phyloP scores from a whole-genome alignment of 78 protist genomes.

The Planoprotostelium fungivorum region DNA sequence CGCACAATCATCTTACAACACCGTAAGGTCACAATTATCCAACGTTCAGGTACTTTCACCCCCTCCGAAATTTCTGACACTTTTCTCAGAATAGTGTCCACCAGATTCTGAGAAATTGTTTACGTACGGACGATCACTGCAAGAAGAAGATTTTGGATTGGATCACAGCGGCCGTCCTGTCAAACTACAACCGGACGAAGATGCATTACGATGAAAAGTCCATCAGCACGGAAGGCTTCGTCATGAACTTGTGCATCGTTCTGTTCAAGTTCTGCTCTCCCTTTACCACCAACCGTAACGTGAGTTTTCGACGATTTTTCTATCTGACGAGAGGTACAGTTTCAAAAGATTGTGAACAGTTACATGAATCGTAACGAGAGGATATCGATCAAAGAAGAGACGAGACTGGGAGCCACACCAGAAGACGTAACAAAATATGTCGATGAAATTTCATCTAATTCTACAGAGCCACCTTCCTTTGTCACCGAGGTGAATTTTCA shows the following conservation, averaged over 20 bases:
- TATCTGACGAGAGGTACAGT: background rate
- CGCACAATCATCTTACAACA: background rate
- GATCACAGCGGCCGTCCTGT: background rate
- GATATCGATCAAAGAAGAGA: background rate
- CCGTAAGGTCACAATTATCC: background rate
- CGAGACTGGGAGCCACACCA: background rate
- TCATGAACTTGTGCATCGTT: constrained; percentile 24
- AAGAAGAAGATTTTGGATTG: background rate
- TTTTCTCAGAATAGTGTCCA: background rate
- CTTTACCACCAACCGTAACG: background rate
- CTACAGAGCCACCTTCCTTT: background rate
- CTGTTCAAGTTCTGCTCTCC: constrained; percentile 28
- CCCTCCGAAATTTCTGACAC: background rate
- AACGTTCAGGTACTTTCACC: background rate
- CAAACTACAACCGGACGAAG: constrained; percentile 23
- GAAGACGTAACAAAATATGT: background rate
- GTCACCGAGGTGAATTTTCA: background rate
- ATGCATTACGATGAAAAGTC: constrained; percentile 14
- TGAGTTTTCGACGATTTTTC: background rate
- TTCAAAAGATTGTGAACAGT: background rate
- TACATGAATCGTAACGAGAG: background rate
- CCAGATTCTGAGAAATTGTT: background rate
- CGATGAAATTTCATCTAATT: background rate
- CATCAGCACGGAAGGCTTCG: constrained; percentile 40
- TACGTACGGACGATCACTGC: background rate